Conservation (phyloP, 2,329 filamentous ascomycete genomes). For the Sclerotinia trifoliorum region DNA sequence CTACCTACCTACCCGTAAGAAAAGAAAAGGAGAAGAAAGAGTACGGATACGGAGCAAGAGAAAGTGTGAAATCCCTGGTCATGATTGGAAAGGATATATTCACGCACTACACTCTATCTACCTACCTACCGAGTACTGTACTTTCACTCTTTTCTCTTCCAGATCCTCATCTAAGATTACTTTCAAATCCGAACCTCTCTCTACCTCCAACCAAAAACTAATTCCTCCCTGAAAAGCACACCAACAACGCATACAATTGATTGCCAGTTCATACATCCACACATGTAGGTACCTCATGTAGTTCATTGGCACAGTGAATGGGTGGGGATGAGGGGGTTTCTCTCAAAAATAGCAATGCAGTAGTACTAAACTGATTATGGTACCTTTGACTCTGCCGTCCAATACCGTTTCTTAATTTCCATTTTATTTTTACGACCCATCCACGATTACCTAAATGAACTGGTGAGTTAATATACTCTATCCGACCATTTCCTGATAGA, state of each 20-base stretch:
- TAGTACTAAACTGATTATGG: neutral
- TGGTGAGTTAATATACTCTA: neutral
- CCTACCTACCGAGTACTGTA: neutral
- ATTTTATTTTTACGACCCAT: neutral
- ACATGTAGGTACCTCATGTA: constrained; percentile 5
- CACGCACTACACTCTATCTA: neutral
- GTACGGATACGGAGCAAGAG: neutral
- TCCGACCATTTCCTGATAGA: neutral
- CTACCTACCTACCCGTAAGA: neutral
- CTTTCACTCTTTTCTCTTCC: neutral
- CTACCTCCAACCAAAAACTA: neutral
- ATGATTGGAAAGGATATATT: neutral
- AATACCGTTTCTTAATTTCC: neutral
- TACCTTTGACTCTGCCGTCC: neutral
- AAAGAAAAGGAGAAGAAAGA: neutral
- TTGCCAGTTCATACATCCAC: neutral
- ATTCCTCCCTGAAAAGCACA: constrained; percentile 7
- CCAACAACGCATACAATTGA: constrained; percentile 7
- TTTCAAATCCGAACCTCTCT: neutral
- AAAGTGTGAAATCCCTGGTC: neutral
- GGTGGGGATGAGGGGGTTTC: neutral
- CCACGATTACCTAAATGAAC: neutral
- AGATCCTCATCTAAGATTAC: too few species aligned
- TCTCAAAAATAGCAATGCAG: constrained; percentile 7
- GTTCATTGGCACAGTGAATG: neutral